A percentile compares a stretch with the other conserved stretches of the same genome.
These are phyloP conservation scores for Cutaneotrichosporon spelunceum DNA, from an alignment of 1,284 basidiomycete genomes.

Conservation along the genomic window DNA sequence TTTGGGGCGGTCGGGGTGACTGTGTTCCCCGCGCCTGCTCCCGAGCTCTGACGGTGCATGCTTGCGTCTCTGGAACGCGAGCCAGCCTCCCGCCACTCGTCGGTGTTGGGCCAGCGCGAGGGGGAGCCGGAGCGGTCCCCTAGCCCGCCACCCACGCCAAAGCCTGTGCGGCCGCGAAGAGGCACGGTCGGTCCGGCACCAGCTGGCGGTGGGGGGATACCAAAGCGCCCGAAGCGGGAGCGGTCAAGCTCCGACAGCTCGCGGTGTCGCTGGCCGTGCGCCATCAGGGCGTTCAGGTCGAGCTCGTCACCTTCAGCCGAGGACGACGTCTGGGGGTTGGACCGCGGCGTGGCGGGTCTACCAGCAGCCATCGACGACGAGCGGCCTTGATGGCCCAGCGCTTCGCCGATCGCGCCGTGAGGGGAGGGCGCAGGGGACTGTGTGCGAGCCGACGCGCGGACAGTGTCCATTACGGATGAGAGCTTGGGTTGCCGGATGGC, in stretches of 20 bases:
- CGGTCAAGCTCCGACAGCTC: slow-evolving; percentile 23
- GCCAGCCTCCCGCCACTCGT: slow-evolving; percentile 16
- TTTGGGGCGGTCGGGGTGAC: neutral
- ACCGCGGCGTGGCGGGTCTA: slow-evolving; percentile 9
- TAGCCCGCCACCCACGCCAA: neutral
- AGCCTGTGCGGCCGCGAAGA: slow-evolving; percentile 9
- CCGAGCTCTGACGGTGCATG: slow-evolving; percentile 24
- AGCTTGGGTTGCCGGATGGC: neutral
- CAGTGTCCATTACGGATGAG: slow-evolving; percentile 16
- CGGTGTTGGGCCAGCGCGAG: slow-evolving; percentile 12
- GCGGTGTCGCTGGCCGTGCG: slow-evolving; percentile 28
- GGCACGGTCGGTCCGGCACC: slow-evolving; percentile 6
- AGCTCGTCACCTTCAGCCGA: slow-evolving; percentile 22
- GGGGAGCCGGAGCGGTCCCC: slow-evolving; percentile 13
- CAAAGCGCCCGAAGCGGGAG: slow-evolving; percentile 18
- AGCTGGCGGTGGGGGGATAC: slow-evolving; percentile 7
- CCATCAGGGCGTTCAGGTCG: slow-evolving; percentile 27
- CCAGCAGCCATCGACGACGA: slow-evolving; percentile 7
- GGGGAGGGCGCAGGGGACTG: slow-evolving; percentile 22
- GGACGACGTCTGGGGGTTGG: slow-evolving; percentile 7
- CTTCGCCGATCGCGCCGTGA: slow-evolving; percentile 30
- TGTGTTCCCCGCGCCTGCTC: slow-evolving; percentile 9
- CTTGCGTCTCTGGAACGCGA: slow-evolving; percentile 18
- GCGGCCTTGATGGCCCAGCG: slow-evolving; percentile 7
- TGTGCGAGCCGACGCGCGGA: slow-evolving; percentile 14